Percentiles rank a stretch among this genome's conserved stretches.
Conservation (phyloP, 1,139 yeast genomes). For the Arxiozyma bovina region DNA sequence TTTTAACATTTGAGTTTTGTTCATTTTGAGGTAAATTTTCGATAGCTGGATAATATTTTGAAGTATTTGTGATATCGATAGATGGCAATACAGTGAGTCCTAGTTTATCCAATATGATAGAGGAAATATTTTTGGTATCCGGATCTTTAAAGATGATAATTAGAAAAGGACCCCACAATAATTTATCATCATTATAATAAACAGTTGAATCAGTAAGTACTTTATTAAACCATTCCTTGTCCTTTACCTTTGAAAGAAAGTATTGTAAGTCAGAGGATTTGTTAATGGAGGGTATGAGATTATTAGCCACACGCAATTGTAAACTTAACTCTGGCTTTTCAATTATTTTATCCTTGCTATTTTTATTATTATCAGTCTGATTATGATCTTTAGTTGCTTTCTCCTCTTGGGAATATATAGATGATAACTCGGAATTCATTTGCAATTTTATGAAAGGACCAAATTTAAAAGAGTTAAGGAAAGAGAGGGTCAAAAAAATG, state of each 20-base stretch:
- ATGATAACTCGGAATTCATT: conserved; percentile 10
- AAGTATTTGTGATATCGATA: conserved; percentile 50
- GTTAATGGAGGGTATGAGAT: conserved; percentile 2
- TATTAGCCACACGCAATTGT: conserved; percentile 2
- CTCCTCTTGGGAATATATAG: conserved; percentile 8
- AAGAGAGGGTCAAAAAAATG: too few species aligned
- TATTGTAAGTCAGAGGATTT: conserved; percentile 1
- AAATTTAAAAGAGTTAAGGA: neutral
- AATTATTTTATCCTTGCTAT: neutral
- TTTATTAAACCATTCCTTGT: conserved; percentile 29
- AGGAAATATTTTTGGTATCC: conserved; percentile 41
- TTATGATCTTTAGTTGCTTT: neutral
- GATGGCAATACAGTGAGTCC: conserved; percentile 60
- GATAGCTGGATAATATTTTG: conserved; percentile 74
- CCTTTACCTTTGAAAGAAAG: neutral
- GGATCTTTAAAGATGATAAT: conserved; percentile 47
- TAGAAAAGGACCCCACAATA: conserved; percentile 46
- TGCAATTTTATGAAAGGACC: neutral
- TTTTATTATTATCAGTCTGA: neutral
- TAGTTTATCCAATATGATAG: conserved; percentile 56
- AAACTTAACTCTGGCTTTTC: neutral
- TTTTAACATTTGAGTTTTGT: conserved; percentile 52
- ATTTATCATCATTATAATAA: conserved; percentile 45
- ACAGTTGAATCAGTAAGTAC: conserved; percentile 47
- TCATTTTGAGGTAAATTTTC: conserved; percentile 50